Base-by-base conservation (phyloP, 306 rosid species). In the Inga leiocalycina region DNA sequence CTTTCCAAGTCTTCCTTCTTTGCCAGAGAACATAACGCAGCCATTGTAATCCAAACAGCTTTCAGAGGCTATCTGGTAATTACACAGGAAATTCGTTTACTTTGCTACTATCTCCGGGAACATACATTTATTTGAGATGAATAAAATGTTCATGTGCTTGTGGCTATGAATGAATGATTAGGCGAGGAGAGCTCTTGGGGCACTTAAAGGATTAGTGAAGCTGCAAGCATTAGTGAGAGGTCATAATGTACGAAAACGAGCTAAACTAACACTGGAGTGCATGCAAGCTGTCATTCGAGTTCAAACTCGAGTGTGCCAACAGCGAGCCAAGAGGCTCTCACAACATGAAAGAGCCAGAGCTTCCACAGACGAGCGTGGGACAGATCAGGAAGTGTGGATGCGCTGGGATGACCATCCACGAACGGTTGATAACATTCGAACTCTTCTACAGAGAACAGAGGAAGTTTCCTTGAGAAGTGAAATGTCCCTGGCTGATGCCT, bases 151-250 rank as follows among this genome's bases (percentile, higher is more conserved):
- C 34, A 37, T 45, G 71, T 48, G 20, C 10, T 15, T 75, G 46
- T 74, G 79, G 71, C 24, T 22, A 8, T 57, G 30, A 20, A 52
- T 52, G 57, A 49, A 59, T 59, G 15, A 22, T n/a, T 22, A 90
- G 93, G 91, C 93, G 7, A 79, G 91, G 76, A 90, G 90, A 79
- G 93, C 93, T 32, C 93, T 88, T 72, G 71, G 80, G 81, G 93
- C 93, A 39, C 88, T 86, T 9, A 90, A 87, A 49, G 93, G 88
- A 22, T 43, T 90, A 48, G 93, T 90, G 71, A 88, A 87, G 86
- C 84, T 90, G 76, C 93, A 90, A 57, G 91, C 93, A 3, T 74
- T 90, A 44, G 89, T 90, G 64, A 86, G 93, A 81, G 93, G 90
- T 2, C 88, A 87, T 54, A 90, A 79, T 65, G 90, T 90, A 43